Evolutionary conservation across 768 basidiomycete genomes (phyloP), one percentile per base, ranked within the genome.

Genomic region (Macrolepiota dolichaula): DNA sequence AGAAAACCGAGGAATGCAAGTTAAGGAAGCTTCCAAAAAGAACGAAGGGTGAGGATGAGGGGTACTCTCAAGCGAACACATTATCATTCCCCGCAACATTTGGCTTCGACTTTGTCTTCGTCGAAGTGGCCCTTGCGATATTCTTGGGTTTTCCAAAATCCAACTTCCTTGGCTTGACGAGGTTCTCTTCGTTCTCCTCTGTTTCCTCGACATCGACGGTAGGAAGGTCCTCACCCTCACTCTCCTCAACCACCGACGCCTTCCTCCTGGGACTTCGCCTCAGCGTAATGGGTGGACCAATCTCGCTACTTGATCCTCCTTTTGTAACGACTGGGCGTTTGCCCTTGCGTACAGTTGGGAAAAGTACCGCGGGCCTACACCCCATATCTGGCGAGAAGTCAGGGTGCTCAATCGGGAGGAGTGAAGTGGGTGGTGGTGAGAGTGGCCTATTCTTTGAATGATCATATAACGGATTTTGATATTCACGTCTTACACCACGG

Each of bases 381-480:
- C 76, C 73, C 11, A 81, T 76, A 1, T 76, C 72, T 1, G 86
- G 86, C 37, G 86, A 85, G 67, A 78, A 92, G 54, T 89, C 86
- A 0, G 86, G 86, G 65, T 91, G 81, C 7, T 82, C 76, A 5
- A 84, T 73, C 0, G 88, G 86, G 12, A 91, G 76, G 29, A 71
- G 75, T 1, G 87, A 83, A 0, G 76, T 79, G 0, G 79, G 78
- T 12, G 77, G 79, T 6, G 77, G 77, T 0, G 79, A 74, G 10
- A 73, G 64, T 0, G 84, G 74, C 1, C 81, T 71, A 13, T 80
- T 76, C 44, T 69, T 68, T 9, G 67, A 70, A 36, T 74, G 77
- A 59, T 82, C 79, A 68, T 83, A 88, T 32, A 85, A 73, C 0
- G 88, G 89, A 62, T 91, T 91, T 6, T 81, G 80, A 67, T 86